phyloP scores from a whole-genome alignment of 2,329 filamentous ascomycete species.

The Chrysoporthe austroafricana region DNA sequence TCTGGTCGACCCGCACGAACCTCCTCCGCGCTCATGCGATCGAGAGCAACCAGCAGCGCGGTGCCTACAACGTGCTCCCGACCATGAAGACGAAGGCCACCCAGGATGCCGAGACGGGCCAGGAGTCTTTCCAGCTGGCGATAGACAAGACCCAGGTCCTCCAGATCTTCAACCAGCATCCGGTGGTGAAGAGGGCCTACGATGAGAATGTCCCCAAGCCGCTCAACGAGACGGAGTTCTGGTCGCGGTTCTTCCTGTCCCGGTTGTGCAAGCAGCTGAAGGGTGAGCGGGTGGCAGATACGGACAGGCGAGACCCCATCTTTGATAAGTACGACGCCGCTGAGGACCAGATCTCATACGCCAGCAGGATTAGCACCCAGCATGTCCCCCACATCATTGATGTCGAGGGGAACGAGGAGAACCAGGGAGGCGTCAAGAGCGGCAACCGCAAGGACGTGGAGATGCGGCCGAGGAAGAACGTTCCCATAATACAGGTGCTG shows the following conservation, averaged over 20 bases:
- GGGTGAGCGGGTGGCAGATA: constrained; percentile 82
- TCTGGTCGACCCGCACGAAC: constrained; percentile 89
- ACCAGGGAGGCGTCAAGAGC: constrained; percentile 78
- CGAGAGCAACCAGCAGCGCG: constrained; percentile 82
- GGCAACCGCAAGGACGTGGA: constrained; percentile 90
- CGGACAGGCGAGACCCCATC: constrained; percentile 74
- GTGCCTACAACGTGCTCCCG: constrained; percentile 91
- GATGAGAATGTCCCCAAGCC: constrained; percentile 85
- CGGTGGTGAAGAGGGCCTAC: constrained; percentile 86
- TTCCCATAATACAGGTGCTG: constrained; percentile 85
- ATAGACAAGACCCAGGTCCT: constrained; percentile 79
- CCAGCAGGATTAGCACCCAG: constrained; percentile 60
- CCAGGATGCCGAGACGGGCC: constrained; percentile 60
- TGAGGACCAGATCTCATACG: constrained; percentile 62
- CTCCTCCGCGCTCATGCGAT: constrained; percentile 89
- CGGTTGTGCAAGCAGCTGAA: constrained; percentile 88
- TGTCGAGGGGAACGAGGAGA: constrained; percentile 91
- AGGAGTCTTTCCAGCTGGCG: constrained; percentile 80
- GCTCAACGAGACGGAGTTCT: constrained; percentile 80
- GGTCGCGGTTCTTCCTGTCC: constrained; percentile 92
- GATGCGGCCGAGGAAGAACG: constrained; percentile 81
- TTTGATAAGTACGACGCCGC: constrained; percentile 85
- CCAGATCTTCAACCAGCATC: constrained; percentile 91
- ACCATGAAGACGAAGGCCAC: constrained; percentile 77
- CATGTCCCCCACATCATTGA: constrained; percentile 89